Percentiles rank a stretch among this genome's conserved stretches.
These are phyloP conservation scores for Lactuca sativa DNA, from an alignment of 129 eudicot species.

Conservation along the genomic window DNA sequence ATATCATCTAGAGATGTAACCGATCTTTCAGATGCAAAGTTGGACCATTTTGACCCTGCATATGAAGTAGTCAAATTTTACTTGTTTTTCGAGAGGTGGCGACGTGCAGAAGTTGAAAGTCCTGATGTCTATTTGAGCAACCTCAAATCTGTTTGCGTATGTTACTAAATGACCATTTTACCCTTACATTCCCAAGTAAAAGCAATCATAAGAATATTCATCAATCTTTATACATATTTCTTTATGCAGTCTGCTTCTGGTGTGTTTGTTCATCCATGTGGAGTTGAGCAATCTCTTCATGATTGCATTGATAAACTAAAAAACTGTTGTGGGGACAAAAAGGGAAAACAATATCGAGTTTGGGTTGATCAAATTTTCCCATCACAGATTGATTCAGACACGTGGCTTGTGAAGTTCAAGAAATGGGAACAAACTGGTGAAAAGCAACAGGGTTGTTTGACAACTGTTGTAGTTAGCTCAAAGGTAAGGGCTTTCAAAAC, in stretches of 20 bases:
- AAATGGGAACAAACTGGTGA: slow-evolving; percentile 90
- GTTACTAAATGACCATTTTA: slow-evolving; percentile 21
- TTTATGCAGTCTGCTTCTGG: slow-evolving; percentile 58
- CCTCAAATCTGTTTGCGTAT: slow-evolving; percentile 67
- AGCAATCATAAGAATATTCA: no score
- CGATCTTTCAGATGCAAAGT: slow-evolving; percentile 49
- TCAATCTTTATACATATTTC: background rate
- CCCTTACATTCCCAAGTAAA: no score
- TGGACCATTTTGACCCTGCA: slow-evolving; percentile 77
- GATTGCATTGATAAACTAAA: slow-evolving; percentile 54
- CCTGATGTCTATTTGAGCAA: slow-evolving; percentile 52
- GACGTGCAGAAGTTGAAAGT: slow-evolving; percentile 70
- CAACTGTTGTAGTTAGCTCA: slow-evolving; percentile 68
- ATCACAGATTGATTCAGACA: slow-evolving; percentile 52
- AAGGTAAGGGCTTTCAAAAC: slow-evolving; percentile 42
- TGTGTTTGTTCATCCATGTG: slow-evolving; percentile 65
- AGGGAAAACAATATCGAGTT: slow-evolving; percentile 62
- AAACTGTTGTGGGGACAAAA: slow-evolving; percentile 65
- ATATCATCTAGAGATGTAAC: slow-evolving; percentile 70
- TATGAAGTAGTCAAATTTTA: slow-evolving; percentile 84
- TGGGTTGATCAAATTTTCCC: slow-evolving; percentile 95
- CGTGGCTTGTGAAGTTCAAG: slow-evolving; percentile 81
- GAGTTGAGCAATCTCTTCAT: slow-evolving; percentile 56
- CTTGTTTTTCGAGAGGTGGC: slow-evolving; percentile 84
- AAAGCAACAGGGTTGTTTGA: slow-evolving; percentile 57